Evolutionary conservation across 176 grass and related monocot species (phyloP).

Genomic region (Zea luxurians): DNA sequence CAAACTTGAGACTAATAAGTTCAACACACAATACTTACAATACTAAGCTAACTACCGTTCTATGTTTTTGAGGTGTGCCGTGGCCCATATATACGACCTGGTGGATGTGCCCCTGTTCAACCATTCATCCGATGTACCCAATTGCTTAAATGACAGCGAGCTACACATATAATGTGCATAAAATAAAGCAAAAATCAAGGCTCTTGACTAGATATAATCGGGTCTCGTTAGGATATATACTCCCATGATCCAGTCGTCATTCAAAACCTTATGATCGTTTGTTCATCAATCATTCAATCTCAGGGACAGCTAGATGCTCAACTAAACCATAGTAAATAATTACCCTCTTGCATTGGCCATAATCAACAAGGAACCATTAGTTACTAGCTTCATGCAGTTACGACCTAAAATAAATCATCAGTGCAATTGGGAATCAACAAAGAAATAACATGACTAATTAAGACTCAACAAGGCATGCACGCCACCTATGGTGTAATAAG

Average conservation of each 20-base stretch:
- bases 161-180: constrained; percentile 22
- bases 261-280: neutral
- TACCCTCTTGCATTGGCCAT: neutral
- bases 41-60: too few species aligned
- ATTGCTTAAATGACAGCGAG: neutral
- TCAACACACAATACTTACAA: too few species aligned
- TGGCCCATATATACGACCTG: too few species aligned
- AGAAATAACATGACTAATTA: neutral
- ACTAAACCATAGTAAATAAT: constrained; percentile 10
- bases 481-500: constrained; percentile 21
- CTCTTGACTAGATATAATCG: neutral
- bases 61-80: too few species aligned
- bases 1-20: too few species aligned
- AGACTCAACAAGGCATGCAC: constrained; percentile 19
- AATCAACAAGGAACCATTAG: neutral
- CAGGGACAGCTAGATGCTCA: neutral
- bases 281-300: constrained; percentile 9
- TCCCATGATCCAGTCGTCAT: neutral
- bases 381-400: neutral
- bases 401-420: constrained; percentile 24
- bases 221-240: neutral
- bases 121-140: constrained; percentile 10
- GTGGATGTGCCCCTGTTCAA: neutral
- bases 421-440: neutral
- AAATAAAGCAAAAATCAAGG: constrained; percentile 23